Evolutionary conservation across 108 stramenopile genomes (phyloP), one percentile per base, ranked within the genome.

Genomic region (Nitzschia sp.): DNA sequence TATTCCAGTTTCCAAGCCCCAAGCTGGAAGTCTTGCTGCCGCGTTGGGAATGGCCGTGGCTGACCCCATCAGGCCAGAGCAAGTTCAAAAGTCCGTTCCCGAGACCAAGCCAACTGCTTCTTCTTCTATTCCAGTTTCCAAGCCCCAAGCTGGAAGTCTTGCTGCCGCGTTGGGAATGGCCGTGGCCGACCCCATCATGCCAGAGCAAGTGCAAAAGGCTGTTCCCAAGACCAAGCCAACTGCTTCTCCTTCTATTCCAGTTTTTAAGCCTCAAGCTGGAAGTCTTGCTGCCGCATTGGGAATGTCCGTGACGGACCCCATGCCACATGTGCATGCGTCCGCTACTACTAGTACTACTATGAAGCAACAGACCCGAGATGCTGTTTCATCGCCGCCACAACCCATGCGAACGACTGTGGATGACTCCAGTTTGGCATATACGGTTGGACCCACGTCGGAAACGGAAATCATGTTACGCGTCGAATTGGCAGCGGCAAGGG

Each of bases 141-240:
- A 51, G 21, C 49, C 49, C 5, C 49, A 51, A 51, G 4, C 49
- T 51, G 49, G 49, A n/a, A 51, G 49, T 19, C 49, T 51, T 4
- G 49, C 49, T 23, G 49, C 13, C 21, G 49, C 49, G 4, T 51
- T 51, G 49, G 49, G 49, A 8, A 51, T 51, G 49, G 8, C 21
- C 4, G 8, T 51, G 19, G 38, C 13, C 9, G 6, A 6, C 6
- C 38, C 38, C 6, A n/a, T n/a, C n/a, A n/a, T n/a, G n/a, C n/a
- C n/a, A n/a, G n/a, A n/a, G n/a, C n/a, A n/a, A n/a, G n/a, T n/a
- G n/a, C n/a, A n/a, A n/a, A n/a, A n/a, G n/a, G n/a, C n/a, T n/a
- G 9, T 13, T 6, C 38, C 38, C 11, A 19, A 4, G 19, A 9
- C 8, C 49, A 23, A 51, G 13, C 8, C 8, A 19, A 19, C 49